These are phyloP conservation scores for Neofusicoccum sp. DNA, from an alignment of 2,329 filamentous ascomycete genomes.

Conservation along the genomic window DNA sequence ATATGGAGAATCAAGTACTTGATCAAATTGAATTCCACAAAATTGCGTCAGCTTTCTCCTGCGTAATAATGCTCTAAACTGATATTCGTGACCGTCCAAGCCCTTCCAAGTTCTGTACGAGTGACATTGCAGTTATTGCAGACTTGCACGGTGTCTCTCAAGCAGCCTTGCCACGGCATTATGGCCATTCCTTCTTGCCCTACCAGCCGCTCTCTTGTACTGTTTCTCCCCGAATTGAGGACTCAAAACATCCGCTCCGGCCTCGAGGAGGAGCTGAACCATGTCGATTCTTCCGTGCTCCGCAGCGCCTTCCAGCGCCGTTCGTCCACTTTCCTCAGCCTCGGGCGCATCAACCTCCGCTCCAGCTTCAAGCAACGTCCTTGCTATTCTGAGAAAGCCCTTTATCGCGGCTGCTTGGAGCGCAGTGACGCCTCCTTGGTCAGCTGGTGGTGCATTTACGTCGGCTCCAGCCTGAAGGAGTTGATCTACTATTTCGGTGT, in stretches of 20 bases:
- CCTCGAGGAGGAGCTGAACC: constrained; percentile 28
- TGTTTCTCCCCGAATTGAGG: not conserved
- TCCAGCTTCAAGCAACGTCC: constrained; percentile 22
- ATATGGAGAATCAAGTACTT: too few relatives aligned
- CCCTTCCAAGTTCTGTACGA: too few relatives aligned
- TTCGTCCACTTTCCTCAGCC: constrained; percentile 23
- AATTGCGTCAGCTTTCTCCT: too few relatives aligned
- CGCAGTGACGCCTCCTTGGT: constrained; percentile 25
- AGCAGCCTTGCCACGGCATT: not conserved
- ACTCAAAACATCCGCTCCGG: constrained; percentile 20
- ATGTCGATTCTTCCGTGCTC: constrained; percentile 31
- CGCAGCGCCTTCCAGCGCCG: constrained; percentile 30
- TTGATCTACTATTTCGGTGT: constrained; percentile 19
- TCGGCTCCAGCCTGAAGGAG: constrained; percentile 15
- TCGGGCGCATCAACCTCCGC: constrained; percentile 25
- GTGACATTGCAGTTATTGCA: too few relatives aligned
- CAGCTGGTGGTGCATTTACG: constrained; percentile 16
- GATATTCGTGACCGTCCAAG: too few relatives aligned
- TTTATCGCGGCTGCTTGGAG: constrained; percentile 29
- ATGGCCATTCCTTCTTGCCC: not conserved
- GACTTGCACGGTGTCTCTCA: not conserved
- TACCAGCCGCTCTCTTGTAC: not conserved
- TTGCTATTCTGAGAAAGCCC: constrained; percentile 26
- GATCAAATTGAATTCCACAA: too few relatives aligned
- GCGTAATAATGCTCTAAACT: too few relatives aligned